Evolutionary conservation across 345 rosid genomes (phyloP), one percentile per base, ranked within the genome.

Genomic region (Moricandia moricandioides): DNA sequence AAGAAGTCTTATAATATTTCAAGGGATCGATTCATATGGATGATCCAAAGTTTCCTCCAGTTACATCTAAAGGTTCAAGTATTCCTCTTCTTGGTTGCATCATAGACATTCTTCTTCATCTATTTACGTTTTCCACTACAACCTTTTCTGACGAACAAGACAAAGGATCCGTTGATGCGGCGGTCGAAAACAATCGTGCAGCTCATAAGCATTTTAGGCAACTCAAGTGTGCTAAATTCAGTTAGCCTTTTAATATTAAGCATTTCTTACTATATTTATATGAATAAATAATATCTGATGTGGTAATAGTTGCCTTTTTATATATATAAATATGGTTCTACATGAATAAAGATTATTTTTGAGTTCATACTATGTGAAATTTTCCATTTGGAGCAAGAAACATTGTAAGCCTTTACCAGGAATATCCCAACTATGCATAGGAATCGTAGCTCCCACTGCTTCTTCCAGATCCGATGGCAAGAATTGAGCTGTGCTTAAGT

Each of bases 51-150:
- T 63, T n/a, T 75, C 62, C 26, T 51, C 55, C 11, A 30, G 21
- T 31, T 63, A 70, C 14, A 10, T 70, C 52, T 0, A 56, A n/a
- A n/a, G 65, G 0, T 3, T 70, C 80, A 64, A 64, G 52, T 14
- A 43, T 33, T 64, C 71, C 65, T 45, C 80, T 77, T 43, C 71
- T 77, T 70, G 80, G 67, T 70, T 77, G 75, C 71, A 77, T 77
- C 61, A 61, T 77, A 7, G 80, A 77, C 17, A 43, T 34, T 56
- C 24, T 77, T 45, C 33, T 77, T 56, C 80, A 40, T 56, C 24
- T 77, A 11, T 45, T 57, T 33, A 33, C 13, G 8, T 10, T 10
- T 17, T 70, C 56, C 43, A 58, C 30, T 7, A 39, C 39, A 57
- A 21, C 29, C 17, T 61, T 30, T 37, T 18, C 56, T 4, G 65